Evolutionary conservation across 1,284 basidiomycete genomes (phyloP).

Genomic region (Ceratobasidium sp.): DNA sequence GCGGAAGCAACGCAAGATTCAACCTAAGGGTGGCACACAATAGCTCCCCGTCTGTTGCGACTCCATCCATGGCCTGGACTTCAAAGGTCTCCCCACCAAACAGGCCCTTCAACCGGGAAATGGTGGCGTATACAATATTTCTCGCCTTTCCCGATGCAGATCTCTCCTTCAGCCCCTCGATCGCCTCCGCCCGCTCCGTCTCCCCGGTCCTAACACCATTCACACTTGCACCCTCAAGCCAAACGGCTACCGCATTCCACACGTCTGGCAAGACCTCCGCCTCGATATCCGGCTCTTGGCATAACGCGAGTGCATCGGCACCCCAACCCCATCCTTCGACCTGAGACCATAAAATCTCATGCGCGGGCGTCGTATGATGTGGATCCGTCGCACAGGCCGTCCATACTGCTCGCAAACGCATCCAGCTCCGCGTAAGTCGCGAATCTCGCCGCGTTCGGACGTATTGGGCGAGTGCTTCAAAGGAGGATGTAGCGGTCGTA

Average conservation of each 20-base stretch:
- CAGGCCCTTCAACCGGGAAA: conserved; percentile 15
- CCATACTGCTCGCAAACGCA: conserved; percentile 76
- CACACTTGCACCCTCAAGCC: conserved; percentile 79
- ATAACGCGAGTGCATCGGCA: conserved; percentile 64
- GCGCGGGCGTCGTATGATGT: conserved; percentile 85
- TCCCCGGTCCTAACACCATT: conserved; percentile 78
- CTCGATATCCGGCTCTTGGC: conserved; percentile 51
- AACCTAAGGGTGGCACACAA: conserved; percentile 69
- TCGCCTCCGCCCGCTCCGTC: conserved; percentile 63
- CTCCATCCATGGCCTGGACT: conserved; percentile 21
- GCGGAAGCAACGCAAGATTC: conserved; percentile 61
- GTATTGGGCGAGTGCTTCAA: conserved; percentile 57
- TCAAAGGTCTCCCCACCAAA: conserved; percentile 1
- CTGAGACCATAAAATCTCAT: conserved; percentile 93
- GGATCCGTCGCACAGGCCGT: conserved; percentile 87
- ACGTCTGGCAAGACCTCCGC: conserved; percentile 62
- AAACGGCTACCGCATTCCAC: conserved; percentile 73
- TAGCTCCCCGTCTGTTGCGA: conserved; percentile 52
- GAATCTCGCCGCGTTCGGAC: conserved; percentile 53
- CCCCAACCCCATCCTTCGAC: conserved; percentile 81
- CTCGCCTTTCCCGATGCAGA: conserved; percentile 7
- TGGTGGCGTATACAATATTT: background rate
- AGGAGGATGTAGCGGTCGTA: conserved; percentile 70
- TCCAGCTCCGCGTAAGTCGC: conserved; percentile 61
- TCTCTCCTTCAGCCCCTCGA: conserved; percentile 31